Evolutionary conservation across 805 yeast genomes (phyloP), one percentile per base, ranked within the genome.

Genomic region (Jamesozyma jinghongensis): DNA sequence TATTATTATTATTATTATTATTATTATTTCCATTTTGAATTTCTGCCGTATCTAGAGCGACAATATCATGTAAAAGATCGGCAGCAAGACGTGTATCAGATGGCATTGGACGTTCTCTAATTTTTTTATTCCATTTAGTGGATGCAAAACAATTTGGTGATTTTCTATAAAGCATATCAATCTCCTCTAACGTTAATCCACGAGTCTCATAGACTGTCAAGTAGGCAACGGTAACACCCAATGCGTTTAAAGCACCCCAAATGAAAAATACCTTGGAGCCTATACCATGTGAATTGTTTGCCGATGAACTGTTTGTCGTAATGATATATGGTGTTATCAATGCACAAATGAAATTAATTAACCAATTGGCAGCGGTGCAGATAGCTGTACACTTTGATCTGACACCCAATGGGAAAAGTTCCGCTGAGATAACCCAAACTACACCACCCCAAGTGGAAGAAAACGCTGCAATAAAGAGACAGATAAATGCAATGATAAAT

Each of bases 381-480:
- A 84, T 59, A 7, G 92, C 77, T 22, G 82, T 82, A 13, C 88
- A 82, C 56, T 79, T 80, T 48, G 84, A 86, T 54, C 94, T 72
- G 28, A 83, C 77, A 37, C 85, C 77, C 38, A 84, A 65, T 18
- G 85, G 79, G 56, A 72, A 84, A 33, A 82, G 69, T 58, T 77
- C 82, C 38, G 79, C 78, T 18, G 74, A 71, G 18, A 75, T 64
- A 17, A 78, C 92, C 92, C 92, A 84, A n/a, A 75, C 79, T 19
- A 75, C 72, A 7, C 90, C 90, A 50, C 92, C 94, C 92, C 92
- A 84, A 7, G 86, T 72, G 5, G 85, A 70, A 1, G 92, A 87
- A 60, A 81, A 84, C 38, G 79, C 75, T 2, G 85, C 83, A 50
- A 84, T 82, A 52, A 83, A 84, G 2, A 73, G 45, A 56, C 92